phyloP scores from a whole-genome alignment of 2,329 filamentous ascomycete species.

The Dryadomyces quercivorus region DNA sequence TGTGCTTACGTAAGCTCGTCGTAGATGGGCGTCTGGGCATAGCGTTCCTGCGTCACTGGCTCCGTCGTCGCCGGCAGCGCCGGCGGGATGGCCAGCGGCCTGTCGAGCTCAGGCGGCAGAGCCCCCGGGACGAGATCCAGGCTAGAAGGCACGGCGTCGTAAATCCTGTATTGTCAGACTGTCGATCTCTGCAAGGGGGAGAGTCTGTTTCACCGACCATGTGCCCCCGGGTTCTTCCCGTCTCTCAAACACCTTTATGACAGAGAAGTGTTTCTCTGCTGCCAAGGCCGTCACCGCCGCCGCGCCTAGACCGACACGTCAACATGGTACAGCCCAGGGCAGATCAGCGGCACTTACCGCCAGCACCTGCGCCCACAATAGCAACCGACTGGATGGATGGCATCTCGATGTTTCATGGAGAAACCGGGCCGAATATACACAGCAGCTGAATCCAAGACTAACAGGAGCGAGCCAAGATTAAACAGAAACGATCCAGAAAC shows the following conservation, averaged over 20 bases:
- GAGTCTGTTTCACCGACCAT: constrained; percentile 21
- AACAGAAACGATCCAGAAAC: no score
- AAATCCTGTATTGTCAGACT: constrained; percentile 5
- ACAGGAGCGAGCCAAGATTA: no score
- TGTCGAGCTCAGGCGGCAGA: constrained; percentile 7
- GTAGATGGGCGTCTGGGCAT: constrained; percentile 9
- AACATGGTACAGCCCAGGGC: not conserved
- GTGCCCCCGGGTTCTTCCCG: constrained; percentile 31
- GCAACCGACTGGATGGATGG: constrained; percentile 8
- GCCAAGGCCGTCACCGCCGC: constrained; percentile 33
- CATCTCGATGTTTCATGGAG: not conserved
- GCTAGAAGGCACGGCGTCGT: constrained; percentile 5
- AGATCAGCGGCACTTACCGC: not conserved
- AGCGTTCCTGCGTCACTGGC: constrained; percentile 7
- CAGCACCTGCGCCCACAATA: constrained; percentile 10
- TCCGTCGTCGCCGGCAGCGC: constrained; percentile 2
- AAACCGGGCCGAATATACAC: no score
- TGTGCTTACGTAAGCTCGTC: constrained; percentile 7
- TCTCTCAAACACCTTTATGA: constrained; percentile 29
- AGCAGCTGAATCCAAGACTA: no score
- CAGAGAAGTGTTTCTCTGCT: constrained; percentile 29
- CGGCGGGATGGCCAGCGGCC: constrained; percentile 4
- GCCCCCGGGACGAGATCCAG: constrained; percentile 8
- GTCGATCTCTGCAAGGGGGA: not conserved
- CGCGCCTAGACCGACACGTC: constrained; percentile 23